These are phyloP conservation scores for Cubamyces lactineus DNA, from an alignment of 768 basidiomycete genomes.

Conservation along the genomic window DNA sequence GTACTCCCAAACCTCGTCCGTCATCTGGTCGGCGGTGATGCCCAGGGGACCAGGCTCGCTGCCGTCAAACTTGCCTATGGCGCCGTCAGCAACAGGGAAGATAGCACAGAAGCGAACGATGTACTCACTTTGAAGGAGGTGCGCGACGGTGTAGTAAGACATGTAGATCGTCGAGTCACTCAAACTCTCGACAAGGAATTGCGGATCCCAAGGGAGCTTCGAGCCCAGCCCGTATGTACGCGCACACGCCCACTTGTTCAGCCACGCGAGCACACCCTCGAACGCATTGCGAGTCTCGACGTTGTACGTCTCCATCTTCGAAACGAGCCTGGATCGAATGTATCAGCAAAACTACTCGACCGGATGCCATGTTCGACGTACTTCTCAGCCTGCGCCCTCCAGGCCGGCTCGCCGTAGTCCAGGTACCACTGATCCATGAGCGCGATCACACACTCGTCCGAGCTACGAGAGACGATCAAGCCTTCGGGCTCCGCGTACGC, in stretches of 20 bases:
- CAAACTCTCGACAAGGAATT: conserved; percentile 94
- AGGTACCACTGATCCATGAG: conserved; percentile 99
- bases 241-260: conserved; percentile 99
- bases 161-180: conserved; percentile 99
- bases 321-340: conserved; percentile 59
- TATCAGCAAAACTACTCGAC: conserved; percentile 5
- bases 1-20: conserved; percentile 98
- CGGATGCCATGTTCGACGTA: conserved; percentile 40
- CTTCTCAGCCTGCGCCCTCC: conserved; percentile 87
- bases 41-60: conserved; percentile 78
- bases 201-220: conserved; percentile 94
- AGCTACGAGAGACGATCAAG: conserved; percentile 83
- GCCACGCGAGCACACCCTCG: conserved; percentile 89
- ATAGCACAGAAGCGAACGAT: neutral
- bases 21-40: conserved; percentile 90
- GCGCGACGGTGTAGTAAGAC: conserved; percentile 95
- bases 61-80: conserved; percentile 74
- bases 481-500: conserved; percentile 96
- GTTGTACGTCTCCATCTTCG: conserved; percentile 87
- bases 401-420: conserved; percentile 91
- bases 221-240: conserved; percentile 95
- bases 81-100: conserved; percentile 14
- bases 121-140: conserved; percentile 83
- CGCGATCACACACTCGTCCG: conserved; percentile 98
- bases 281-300: conserved; percentile 92